phyloP scores from a whole-genome alignment of 805 yeast genomes.

The Candida pini region DNA sequence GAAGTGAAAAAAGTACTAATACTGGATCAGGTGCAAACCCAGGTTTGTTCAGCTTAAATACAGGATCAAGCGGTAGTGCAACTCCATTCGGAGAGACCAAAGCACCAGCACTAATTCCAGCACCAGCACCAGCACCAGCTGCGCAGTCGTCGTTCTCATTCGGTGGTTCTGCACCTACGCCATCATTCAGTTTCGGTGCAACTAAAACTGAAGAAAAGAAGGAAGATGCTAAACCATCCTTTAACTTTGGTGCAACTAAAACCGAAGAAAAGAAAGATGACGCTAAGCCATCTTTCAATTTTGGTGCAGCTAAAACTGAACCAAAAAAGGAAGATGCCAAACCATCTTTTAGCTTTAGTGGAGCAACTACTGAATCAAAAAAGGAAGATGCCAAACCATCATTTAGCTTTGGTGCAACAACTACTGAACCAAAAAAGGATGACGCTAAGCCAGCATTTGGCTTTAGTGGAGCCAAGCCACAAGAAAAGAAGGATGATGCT shows the following conservation, averaged over 20 bases:
- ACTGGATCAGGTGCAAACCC: no score
- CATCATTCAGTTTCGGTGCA: constrained; percentile 13
- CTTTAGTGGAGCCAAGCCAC: constrained; percentile 7
- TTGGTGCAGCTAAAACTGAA: constrained; percentile 11
- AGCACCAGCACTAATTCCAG: no score
- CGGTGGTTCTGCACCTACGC: constrained; percentile 4
- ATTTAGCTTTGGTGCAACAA: constrained; percentile 4
- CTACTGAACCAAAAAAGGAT: constrained; percentile 3
- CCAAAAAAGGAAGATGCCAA: constrained; percentile 10
- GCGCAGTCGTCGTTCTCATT: constrained; percentile 4
- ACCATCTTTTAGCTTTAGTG: constrained; percentile 8
- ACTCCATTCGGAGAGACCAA: no score
- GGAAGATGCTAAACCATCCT: constrained; percentile 7
- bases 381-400: constrained; percentile 4
- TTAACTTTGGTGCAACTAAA: constrained; percentile 6
- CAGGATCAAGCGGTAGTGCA: no score
- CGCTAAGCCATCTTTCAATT: constrained; percentile 12
- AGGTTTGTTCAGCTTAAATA: no score
- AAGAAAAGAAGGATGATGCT: constrained; percentile 5
- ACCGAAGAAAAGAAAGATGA: constrained; percentile 7
- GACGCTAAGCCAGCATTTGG: constrained; percentile 3
- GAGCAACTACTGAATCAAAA: constrained; percentile 6
- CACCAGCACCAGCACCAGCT: constrained; percentile 1
- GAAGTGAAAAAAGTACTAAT: no score
- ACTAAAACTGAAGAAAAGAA: constrained; percentile 8